Base-by-base conservation (phyloP, 306 rosid genomes). In the Corylus americana region DNA sequence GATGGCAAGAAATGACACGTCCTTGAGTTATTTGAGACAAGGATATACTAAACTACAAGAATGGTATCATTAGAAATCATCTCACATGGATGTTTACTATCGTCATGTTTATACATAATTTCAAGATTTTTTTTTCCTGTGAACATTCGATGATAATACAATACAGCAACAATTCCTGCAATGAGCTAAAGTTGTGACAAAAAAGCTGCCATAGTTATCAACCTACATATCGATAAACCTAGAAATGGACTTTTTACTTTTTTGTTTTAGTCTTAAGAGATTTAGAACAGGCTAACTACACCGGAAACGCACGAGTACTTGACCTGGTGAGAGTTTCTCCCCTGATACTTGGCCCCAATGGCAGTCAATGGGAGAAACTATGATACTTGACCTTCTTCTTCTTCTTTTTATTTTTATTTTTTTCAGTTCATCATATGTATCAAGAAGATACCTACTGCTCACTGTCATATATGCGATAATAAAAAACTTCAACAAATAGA, bases 401-500 rank as follows among this genome's bases (percentile, higher is more conserved):
- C 22, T 22, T 22, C 18, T 48, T 7, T 57, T 8, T 17, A 2
- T 18, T 9, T 57, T n/a, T 18, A 4, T 3, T 3, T 57, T 8
- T 70, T 54, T 16, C 18, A 14, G 12, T 42, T 13, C 31, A 22
- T 55, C 70, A 70, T 4, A 8, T 54, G 16, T 27, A 78, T 78
- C 70, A 70, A 39, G 70, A 55, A 70, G 70, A 68, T 55, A 16
- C 48, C 16, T 27, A 62, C 61, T 35, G 18, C 16, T 37, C 80
- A 68, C 79, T 76, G 79, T 59, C 79, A 77, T 37, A 37, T 37
- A 37, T 37, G 42, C 4, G 42, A 2, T 37, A 37, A 37, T 29
- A 29, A 29, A 29, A 29, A 29, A 29, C 31, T 29, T 29, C 31
- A 29, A 29, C 31, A 29, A 29, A 29, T 29, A 29, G 31, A 29